These are phyloP conservation scores for Lenwebbia sp. DNA, from an alignment of 345 rosid genomes.

Conservation along the genomic window DNA sequence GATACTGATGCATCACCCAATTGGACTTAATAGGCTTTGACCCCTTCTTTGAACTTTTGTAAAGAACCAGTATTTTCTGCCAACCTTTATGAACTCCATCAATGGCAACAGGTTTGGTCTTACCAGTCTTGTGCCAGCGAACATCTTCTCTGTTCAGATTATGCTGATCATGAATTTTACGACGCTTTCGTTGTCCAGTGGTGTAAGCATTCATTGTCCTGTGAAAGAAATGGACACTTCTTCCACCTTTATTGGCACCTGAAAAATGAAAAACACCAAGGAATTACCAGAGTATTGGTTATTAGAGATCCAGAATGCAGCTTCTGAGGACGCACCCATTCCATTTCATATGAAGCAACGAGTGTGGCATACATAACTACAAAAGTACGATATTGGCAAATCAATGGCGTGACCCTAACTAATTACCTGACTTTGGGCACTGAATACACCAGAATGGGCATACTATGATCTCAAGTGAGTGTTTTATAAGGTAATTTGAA, in stretches of 20 bases:
- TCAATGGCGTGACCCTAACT: neutral
- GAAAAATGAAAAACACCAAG: conserved; percentile 2
- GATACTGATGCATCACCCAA: conserved; percentile 94
- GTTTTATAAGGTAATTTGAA: neutral
- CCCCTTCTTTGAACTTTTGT: conserved; percentile 61
- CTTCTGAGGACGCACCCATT: neutral
- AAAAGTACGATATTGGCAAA: neutral
- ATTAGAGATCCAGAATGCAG: neutral
- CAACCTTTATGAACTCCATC: conserved; percentile 66
- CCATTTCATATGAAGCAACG: neutral
- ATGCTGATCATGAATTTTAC: conserved; percentile 49
- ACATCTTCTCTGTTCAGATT: conserved; percentile 38
- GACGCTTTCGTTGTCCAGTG: conserved; percentile 88
- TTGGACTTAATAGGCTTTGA: conserved; percentile 59
- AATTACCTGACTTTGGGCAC: neutral
- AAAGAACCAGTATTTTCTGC: conserved; percentile 92
- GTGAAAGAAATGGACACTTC: conserved; percentile 67
- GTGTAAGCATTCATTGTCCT: conserved; percentile 75
- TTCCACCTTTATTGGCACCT: conserved; percentile 90
- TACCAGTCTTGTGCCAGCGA: conserved; percentile 99
- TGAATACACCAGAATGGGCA: neutral
- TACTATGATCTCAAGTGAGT: neutral
- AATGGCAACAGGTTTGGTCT: conserved; percentile 49
- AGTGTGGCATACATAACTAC: neutral
- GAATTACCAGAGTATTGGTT: neutral